Evolutionary conservation across 306 rosid genomes (phyloP).

Genomic region (Begonia loranthoides): DNA sequence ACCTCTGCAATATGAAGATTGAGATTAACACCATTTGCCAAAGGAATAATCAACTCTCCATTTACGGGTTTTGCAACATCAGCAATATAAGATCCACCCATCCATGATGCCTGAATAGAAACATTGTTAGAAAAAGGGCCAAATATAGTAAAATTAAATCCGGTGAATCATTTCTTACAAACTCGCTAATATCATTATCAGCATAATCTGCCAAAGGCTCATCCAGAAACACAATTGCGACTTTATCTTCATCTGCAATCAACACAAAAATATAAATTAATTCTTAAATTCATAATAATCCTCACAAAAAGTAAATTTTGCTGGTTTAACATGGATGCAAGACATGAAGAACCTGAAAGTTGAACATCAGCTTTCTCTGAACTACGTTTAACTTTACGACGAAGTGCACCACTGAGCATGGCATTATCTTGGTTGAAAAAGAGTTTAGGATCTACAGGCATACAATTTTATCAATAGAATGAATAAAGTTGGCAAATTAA

Average conservation of each 20-base stretch:
- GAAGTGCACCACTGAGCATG: slow-evolving; percentile 29
- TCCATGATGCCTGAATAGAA: slow-evolving; percentile 50
- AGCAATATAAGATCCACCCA: slow-evolving; percentile 65
- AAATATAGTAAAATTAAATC: neutral
- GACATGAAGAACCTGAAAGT: slow-evolving; percentile 42
- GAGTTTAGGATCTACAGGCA: slow-evolving; percentile 38
- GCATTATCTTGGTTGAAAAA: slow-evolving; percentile 25
- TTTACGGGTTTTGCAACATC: slow-evolving; percentile 39
- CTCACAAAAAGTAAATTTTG: neutral
- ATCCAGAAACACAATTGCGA: slow-evolving; percentile 57
- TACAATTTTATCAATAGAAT: neutral
- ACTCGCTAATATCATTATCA: slow-evolving; percentile 43
- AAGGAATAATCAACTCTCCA: slow-evolving; percentile 61
- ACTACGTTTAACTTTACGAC: slow-evolving; percentile 22
- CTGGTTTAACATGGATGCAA: neutral
- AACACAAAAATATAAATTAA: slow-evolving; percentile 2
- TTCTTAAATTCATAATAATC: neutral
- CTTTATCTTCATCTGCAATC: slow-evolving; percentile 53
- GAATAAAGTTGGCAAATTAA: too few relatives aligned
- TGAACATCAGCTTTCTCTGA: slow-evolving; percentile 52
- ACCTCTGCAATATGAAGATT: slow-evolving; percentile 75
- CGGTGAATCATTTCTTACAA: slow-evolving; percentile 42
- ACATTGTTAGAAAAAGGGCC: neutral
- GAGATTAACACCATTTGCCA: slow-evolving; percentile 37
- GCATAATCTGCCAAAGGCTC: slow-evolving; percentile 36